Evolutionary conservation across 2,329 filamentous ascomycete species (phyloP).

Genomic region (Curvularia sp.): DNA sequence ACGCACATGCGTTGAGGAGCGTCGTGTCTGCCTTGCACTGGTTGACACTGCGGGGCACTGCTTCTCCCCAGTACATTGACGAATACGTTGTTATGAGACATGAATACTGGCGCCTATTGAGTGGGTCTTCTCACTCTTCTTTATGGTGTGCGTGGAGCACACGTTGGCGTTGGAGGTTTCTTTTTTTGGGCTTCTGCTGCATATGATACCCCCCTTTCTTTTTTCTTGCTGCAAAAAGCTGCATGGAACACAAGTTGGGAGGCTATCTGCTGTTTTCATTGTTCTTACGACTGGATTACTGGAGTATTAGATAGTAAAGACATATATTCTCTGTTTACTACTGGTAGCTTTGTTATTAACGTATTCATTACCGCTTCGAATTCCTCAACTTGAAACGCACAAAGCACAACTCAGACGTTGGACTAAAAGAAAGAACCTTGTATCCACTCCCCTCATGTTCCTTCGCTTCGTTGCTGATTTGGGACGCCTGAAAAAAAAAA

Average conservation of each 20-base stretch:
- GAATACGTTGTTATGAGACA: neutral
- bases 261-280: neutral
- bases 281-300: neutral
- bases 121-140: neutral
- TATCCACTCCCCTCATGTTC: neutral
- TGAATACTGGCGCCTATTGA: neutral
- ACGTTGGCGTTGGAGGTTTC: neutral
- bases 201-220: conserved; percentile 3
- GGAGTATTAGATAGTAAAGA: neutral
- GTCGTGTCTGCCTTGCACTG: conserved; percentile 3
- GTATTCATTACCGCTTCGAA: neutral
- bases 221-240: neutral
- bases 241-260: neutral
- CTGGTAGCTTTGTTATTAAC: neutral
- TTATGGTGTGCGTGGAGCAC: neutral
- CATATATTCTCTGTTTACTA: neutral
- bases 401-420: too few species aligned
- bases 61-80: neutral
- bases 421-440: neutral
- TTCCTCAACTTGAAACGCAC: neutral
- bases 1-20: neutral
- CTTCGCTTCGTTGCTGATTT: neutral
- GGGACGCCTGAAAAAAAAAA: neutral
- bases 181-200: neutral
- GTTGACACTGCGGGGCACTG: neutral